Evolutionary conservation across 257 asterid genomes (phyloP).

Genomic region (Solanum ossicruentum): DNA sequence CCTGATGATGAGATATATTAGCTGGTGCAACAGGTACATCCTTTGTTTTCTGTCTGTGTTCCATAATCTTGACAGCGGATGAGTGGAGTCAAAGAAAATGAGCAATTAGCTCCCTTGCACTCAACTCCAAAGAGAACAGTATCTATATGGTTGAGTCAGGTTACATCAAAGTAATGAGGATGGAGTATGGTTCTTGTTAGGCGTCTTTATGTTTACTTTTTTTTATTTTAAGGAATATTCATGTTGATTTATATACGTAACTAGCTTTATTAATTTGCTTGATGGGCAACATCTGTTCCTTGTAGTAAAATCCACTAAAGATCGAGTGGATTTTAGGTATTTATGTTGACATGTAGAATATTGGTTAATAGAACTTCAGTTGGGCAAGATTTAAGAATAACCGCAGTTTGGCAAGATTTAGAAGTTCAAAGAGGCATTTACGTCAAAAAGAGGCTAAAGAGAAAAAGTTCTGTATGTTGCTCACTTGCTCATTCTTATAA

Average conservation of each 20-base stretch:
- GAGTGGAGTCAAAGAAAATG: neutral
- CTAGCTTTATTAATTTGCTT: neutral
- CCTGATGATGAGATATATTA: slow-evolving; percentile 82
- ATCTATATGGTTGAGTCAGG: neutral
- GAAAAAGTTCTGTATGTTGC: neutral
- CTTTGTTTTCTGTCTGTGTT: neutral
- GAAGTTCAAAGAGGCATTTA: neutral
- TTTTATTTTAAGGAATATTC: neutral
- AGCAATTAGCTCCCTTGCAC: neutral
- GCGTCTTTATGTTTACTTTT: neutral
- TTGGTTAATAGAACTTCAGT: neutral
- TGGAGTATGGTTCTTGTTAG: neutral
- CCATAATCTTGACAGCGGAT: neutral
- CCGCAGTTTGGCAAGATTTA: neutral
- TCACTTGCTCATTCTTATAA: neutral
- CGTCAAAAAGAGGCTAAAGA: neutral
- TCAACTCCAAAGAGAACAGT: neutral
- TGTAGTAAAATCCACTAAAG: neutral
- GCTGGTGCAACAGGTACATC: slow-evolving; percentile 22
- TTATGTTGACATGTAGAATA: neutral
- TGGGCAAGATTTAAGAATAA: neutral
- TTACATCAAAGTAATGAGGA: neutral
- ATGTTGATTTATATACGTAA: neutral
- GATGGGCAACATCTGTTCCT: neutral
- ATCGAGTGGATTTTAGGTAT: neutral